These are phyloP conservation scores for Candida piceae DNA, from an alignment of 805 yeast species.

Conservation along the genomic window DNA sequence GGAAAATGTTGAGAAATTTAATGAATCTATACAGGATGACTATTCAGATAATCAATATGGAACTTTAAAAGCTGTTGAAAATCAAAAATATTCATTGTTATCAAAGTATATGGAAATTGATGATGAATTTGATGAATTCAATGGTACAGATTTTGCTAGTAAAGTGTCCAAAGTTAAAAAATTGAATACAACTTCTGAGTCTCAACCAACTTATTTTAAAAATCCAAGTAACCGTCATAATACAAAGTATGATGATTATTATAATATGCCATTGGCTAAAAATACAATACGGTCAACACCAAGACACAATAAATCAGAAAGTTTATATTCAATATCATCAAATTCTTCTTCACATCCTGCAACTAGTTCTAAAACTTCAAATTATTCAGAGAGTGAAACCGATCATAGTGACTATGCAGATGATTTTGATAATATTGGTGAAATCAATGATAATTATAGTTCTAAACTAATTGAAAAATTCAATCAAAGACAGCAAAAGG, in stretches of 20 bases:
- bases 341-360: constrained; percentile 17
- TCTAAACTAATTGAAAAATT: constrained; percentile 11
- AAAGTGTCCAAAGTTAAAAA: constrained; percentile 4
- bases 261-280: constrained; percentile 11
- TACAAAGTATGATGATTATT: constrained; percentile 1
- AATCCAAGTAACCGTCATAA: not conserved
- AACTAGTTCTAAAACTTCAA: constrained; percentile 12
- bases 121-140: constrained; percentile 17
- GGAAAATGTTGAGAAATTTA: constrained; percentile 17
- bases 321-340: constrained; percentile 23
- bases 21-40: constrained; percentile 6
- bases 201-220: not conserved
- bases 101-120: constrained; percentile 18
- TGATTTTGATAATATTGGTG: constrained; percentile 21
- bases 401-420: constrained; percentile 30
- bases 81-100: constrained; percentile 6
- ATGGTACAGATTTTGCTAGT: constrained; percentile 12
- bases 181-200: not conserved
- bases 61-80: not conserved
- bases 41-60: constrained; percentile 2
- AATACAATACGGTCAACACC: constrained; percentile 11
- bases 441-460: not conserved
- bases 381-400: constrained; percentile 25
- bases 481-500: constrained; percentile 13
- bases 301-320: constrained; percentile 15